These are phyloP conservation scores for Castanea mollissima DNA, from an alignment of 306 rosid genomes.

Conservation along the genomic window DNA sequence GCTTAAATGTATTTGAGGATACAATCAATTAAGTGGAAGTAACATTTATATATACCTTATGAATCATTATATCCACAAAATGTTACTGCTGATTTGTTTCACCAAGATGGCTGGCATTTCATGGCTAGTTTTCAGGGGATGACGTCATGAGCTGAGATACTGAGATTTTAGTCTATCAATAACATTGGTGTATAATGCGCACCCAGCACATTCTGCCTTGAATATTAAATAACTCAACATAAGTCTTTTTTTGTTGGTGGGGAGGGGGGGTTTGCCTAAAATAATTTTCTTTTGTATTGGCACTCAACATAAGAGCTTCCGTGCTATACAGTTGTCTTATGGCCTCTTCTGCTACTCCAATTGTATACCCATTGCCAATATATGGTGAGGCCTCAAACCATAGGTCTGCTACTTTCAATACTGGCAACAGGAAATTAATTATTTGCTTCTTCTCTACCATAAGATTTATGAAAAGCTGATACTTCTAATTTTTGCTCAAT, in stretches of 20 bases:
- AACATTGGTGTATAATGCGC: neutral
- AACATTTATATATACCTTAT: neutral
- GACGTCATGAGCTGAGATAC: neutral
- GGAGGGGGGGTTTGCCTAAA: neutral
- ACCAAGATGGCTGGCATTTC: neutral
- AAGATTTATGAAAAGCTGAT: neutral
- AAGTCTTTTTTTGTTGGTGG: neutral
- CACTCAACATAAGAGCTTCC: conserved; percentile 14
- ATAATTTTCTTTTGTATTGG: neutral
- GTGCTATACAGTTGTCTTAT: conserved; percentile 63
- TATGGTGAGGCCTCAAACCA: conserved; percentile 98
- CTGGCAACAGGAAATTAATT: neutral
- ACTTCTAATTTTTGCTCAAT: neutral
- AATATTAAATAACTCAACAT: neutral
- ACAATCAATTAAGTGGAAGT: neutral
- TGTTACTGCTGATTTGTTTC: neutral
- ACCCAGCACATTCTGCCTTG: neutral
- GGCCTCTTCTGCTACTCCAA: conserved; percentile 93
- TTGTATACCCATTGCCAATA: conserved; percentile 76
- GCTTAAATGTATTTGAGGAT: neutral
- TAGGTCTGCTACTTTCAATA: conserved; percentile 48
- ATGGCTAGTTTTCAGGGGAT: neutral
- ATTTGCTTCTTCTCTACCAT: neutral
- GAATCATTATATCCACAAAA: neutral
- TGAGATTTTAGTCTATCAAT: neutral